Evolutionary conservation across 2,329 filamentous ascomycete genomes (phyloP), one percentile per base, ranked within the genome.

Genomic region (Claviceps sp.): DNA sequence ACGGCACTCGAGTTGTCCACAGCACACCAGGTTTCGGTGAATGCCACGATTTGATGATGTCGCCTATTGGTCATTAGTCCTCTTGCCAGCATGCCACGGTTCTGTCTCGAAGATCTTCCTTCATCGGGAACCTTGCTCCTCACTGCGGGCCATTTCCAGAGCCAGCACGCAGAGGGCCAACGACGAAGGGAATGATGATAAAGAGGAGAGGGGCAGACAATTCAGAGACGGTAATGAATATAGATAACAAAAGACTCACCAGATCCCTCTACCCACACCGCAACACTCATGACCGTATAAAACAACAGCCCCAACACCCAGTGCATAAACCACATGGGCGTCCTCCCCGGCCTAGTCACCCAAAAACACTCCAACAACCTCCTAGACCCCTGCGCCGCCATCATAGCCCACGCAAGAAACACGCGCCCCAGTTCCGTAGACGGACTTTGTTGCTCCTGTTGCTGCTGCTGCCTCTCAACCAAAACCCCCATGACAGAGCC

Each of bases 251-350:
- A 14, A 52, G 41, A 67, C 77, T 62, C 73, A 89, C 87, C 69
- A 49, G 81, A 79, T 50, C 84, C 86, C 66, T 97, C 88, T 54
- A 94, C 76, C 90, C 90, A 96, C 37, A 95, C 72, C 4, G 86
- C 79, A 47, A 95, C 63, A 51, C 82, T 82, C 60, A 87, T 85
- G 53, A 73, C 73, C 5, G 82, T 62, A 67, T 98, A 98, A 67
- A 87, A 97, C 9, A 71, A 68, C 48, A 93, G 67, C 0, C 89
- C 93, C 42, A 96, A 65, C 16, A 84, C 57, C 84, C 88, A 97
- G 64, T 95, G 86, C 16, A 83, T 78, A 56, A 90, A 68, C 81
- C 84, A 89, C 91, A 98, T 98, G 52, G 73, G 79, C 18, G 88
- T 87, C 22, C 75, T 75, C 3, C 67, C 66, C 4, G 82, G 76